Evolutionary conservation across 371 early-diverging fungal genomes (phyloP), one percentile per base, ranked within the genome.

Genomic region (Mortierella sp.): DNA sequence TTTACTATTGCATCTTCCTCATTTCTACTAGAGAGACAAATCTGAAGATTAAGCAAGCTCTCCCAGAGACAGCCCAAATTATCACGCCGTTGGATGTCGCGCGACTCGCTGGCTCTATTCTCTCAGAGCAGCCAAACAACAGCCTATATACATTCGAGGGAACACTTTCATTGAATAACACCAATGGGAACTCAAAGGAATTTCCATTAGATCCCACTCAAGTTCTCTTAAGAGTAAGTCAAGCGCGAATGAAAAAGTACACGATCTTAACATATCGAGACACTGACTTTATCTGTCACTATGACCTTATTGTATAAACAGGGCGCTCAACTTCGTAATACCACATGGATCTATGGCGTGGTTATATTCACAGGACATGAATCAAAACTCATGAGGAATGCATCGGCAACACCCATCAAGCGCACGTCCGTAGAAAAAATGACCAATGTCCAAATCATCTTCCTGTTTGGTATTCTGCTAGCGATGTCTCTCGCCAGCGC

Each of bases 371-470:
- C 97, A 3, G 97, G 97, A 43, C 96, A 96, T 83, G 97, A 96
- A 71, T 93, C 95, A 6, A 96, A 96, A 77, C 86, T 96, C 30
- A 94, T 96, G 95, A 84, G 93, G 58, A 96, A 96, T 68, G 94
- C 97, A 0, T 92, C 90, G 20, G 91, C 93, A 0, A 91, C 96
- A 16, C 96, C 96, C 20, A 95, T 95, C 81, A 93, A 93, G 71
- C 90, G 87, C 62, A 91, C 92, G 8, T 86, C 80, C 47, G 92
- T 95, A 10, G 98, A 97, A 69, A 91, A 90, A 68, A 93, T 96
- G 77, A 97, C 97, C 72, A 98, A 98, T 84, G 86, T 90, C 52
- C 96, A 99, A 72, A 97, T 99, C 77, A 86, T 96, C 43, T 96
- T 94, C 70, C 80, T 99, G 72, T 99, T 99, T 79, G 67, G 90